Base-by-base conservation (phyloP, 2,329 filamentous ascomycete genomes). In the Trichoderma aggressivum region DNA sequence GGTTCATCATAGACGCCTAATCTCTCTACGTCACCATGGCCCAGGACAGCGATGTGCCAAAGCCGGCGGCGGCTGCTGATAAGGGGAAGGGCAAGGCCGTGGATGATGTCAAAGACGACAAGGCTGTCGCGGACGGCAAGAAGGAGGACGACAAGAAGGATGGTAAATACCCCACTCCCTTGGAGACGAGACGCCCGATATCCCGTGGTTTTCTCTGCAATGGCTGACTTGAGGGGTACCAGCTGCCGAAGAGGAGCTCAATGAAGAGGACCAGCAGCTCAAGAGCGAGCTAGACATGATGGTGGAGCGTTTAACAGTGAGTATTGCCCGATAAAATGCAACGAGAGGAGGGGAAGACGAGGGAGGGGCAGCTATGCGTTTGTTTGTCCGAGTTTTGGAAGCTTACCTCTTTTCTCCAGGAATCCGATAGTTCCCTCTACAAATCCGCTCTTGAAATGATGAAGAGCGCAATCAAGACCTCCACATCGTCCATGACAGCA, bases 271-370 rank as follows among this genome's bases (percentile, higher is more conserved):
- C 76, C 94, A 98, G 84, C 94, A 98, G 86, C 90, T 99, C 79
- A 99, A 99, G 87, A 94, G 88, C 79, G 96, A 99, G 84, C 90
- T 99, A 73, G 96, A 99, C 76, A 97, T 98, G 94, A 89, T 99
- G 66, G 95, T 98, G 10, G 96, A 99, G 85, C 90, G 96, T 79
- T 86, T 99, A 87, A 92, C 92, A 82, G 94, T 97, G 85, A 78
- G 83, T 77, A 59, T 7, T 59, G 6, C 28, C 21, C 5, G 47
- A 43, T 61, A 24, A 14, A 12, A 36, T 21, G 6, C 70, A 63
- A 73, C 32, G 34, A 39, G 53, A 32, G 32, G 50, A 66, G 7
- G 32, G 11, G 34, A 24, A 30, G 26, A 28, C 10, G n/a, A 16
- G 53, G 32, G 65, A 60, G 65, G 66, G 66, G 56, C 39, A 53